phyloP scores from a whole-genome alignment of 768 basidiomycete species.

The Tylopilus balloui region DNA sequence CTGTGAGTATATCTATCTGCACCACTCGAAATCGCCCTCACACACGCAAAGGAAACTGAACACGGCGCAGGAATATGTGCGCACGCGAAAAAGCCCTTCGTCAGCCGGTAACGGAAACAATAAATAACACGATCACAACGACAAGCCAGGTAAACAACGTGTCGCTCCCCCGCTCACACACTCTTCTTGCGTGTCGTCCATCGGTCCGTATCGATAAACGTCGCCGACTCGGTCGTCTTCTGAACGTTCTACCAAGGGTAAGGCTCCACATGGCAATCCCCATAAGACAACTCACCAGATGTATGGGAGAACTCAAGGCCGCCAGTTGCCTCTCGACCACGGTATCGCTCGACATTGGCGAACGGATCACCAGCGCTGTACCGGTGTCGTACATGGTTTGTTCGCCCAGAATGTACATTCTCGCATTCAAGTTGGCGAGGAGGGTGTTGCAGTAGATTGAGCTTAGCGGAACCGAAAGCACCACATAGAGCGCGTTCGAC shows the following conservation, averaged over 20 bases:
- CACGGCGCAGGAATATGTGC: too few relatives aligned
- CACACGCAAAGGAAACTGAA: too few relatives aligned
- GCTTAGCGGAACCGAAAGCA: slow-evolving; percentile 3
- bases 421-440: slow-evolving; percentile 15
- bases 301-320: not conserved
- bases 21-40: too few relatives aligned
- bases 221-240: not conserved
- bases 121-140: too few relatives aligned
- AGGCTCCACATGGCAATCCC: too few relatives aligned
- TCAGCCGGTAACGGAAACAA: too few relatives aligned
- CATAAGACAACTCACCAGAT: not conserved
- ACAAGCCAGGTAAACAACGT: too few relatives aligned
- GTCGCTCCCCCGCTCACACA: too few relatives aligned
- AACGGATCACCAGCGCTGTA: not conserved
- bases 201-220: too few relatives aligned
- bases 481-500: not conserved
- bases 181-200: too few relatives aligned
- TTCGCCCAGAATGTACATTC: slow-evolving; percentile 5
- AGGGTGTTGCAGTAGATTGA: slow-evolving; percentile 15
- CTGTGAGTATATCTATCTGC: too few relatives aligned
- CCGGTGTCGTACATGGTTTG: rapidly evolving
- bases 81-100: too few relatives aligned
- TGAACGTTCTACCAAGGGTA: not conserved
- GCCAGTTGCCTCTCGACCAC: not conserved
- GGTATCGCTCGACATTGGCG: not conserved